Evolutionary conservation across 2,329 filamentous ascomycete genomes (phyloP), one percentile per base, ranked within the genome.

Genomic region (Alternaria triticimaculans): DNA sequence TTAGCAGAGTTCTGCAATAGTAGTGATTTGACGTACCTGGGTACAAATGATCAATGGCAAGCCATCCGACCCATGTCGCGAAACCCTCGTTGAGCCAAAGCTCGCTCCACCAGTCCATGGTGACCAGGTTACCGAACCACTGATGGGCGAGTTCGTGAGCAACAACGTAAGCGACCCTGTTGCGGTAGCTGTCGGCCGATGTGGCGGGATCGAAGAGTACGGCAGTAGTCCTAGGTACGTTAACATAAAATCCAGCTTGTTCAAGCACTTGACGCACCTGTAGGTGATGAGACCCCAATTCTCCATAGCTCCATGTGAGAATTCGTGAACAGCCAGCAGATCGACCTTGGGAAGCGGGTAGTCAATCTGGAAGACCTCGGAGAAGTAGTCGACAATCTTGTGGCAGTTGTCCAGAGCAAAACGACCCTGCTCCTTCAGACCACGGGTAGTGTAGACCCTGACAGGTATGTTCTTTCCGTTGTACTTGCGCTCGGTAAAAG

Each of bases 281-380:
- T 98, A 99, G 30, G 96, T 98, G 62, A 99, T 93, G 58, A 99
- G 86, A 78, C 95, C 95, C 95, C 95, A 98, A 81, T 98, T 98
- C 86, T 98, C 94, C 94, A 98, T 97, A 67, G 94, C 95, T 70
- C 95, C 95, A 63, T 87, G 85, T 74, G 85, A 87, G 84, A 99
- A 98, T 80, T 98, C 95, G 26, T 96, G 95, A 72, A 98, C 94
- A 54, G 95, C 94, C 70, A 97, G 89, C 88, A 97, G 94, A 80
- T 97, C 93, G 88, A 97, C 96, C 86, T 97, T 97, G 49, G 93
- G 93, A 44, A 97, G 85, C 15, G 93, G 93, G 77, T 96, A 97
- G 49, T 92, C 86, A 77, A 90, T 93, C 71, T 92, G 92, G 73
- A 98, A 99, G 72, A 96, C 90, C 72, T 97, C 93, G 1, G 95